These are phyloP conservation scores for Phascolomyces articulosus DNA, from an alignment of 371 early-diverging fungal species.

Conservation along the genomic window DNA sequence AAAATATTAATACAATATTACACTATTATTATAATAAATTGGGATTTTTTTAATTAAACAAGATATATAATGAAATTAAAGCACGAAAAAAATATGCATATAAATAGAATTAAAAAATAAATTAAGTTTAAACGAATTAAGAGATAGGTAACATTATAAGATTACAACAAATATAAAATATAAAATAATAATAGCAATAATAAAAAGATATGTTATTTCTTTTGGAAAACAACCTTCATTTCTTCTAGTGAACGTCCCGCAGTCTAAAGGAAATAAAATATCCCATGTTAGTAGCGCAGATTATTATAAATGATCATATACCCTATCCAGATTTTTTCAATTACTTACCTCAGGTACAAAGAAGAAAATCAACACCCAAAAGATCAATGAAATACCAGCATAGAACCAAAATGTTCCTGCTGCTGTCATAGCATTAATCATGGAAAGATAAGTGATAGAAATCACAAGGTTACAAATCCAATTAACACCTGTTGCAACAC, in stretches of 20 bases:
- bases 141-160: no score
- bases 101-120: no score
- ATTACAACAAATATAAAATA: no score
- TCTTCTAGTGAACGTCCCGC: background rate
- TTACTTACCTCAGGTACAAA: conserved; percentile 58
- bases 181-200: no score
- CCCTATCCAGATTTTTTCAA: background rate
- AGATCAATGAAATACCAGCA: conserved; percentile 51
- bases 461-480: conserved; percentile 68
- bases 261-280: background rate
- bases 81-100: no score
- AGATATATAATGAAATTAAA: no score
- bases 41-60: no score
- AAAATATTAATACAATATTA: no score
- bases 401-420: conserved; percentile 69
- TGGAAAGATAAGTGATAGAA: conserved; percentile 60
- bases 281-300: no score
- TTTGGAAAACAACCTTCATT: conserved; percentile 1
- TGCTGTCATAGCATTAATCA: conserved; percentile 58
- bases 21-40: no score
- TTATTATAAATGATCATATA: background rate
- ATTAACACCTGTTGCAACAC: conserved; percentile 65
- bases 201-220: background rate
- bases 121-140: no score
- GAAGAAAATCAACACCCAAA: conserved; percentile 54